Percentiles rank a stretch among this genome's conserved stretches.
phyloP scores from a whole-genome alignment of 805 yeast genomes.

The Barnettozyma salicaria region DNA sequence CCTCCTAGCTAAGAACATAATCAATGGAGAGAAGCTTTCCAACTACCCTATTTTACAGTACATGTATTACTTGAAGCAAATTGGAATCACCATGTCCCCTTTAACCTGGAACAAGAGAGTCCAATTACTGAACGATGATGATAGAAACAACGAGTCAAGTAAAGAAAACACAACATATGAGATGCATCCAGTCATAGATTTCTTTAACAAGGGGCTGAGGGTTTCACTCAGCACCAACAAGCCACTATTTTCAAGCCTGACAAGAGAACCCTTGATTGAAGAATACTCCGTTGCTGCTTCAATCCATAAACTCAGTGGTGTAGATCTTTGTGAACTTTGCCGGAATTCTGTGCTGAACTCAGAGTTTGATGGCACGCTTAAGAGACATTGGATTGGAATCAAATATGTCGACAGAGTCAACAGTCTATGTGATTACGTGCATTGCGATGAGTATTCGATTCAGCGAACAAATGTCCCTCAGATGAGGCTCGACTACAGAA shows the following conservation, averaged over 20 bases:
- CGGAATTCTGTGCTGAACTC: constrained; percentile 25
- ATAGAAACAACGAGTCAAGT: constrained; percentile 9
- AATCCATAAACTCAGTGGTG: constrained; percentile 22
- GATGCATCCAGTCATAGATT: constrained; percentile 21
- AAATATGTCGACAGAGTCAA: constrained; percentile 8
- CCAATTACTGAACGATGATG: constrained; percentile 23
- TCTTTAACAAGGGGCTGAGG: constrained; percentile 23
- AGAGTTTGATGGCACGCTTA: constrained; percentile 22
- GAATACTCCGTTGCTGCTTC: constrained; percentile 26
- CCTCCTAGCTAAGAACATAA: constrained; percentile 20
- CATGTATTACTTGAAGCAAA: constrained; percentile 24
- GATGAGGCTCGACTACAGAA: constrained; percentile 24
- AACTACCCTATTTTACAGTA: constrained; percentile 24
- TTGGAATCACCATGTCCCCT: constrained; percentile 27
- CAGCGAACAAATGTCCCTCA: constrained; percentile 26
- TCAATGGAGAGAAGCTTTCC: constrained; percentile 23
- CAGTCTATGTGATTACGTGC: constrained; percentile 10
- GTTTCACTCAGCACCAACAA: constrained; percentile 23
- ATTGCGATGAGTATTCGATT: constrained; percentile 22
- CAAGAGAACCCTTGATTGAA: constrained; percentile 27
- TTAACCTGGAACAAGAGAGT: constrained; percentile 26
- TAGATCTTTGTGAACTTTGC: constrained; percentile 25
- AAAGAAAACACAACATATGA: constrained; percentile 14
- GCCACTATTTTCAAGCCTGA: constrained; percentile 24
- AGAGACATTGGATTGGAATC: constrained; percentile 27